A percentile compares a stretch with the other conserved stretches of the same genome.
These are phyloP conservation scores for Gymnopilus junonius DNA, from an alignment of 768 basidiomycete genomes.

Conservation along the genomic window DNA sequence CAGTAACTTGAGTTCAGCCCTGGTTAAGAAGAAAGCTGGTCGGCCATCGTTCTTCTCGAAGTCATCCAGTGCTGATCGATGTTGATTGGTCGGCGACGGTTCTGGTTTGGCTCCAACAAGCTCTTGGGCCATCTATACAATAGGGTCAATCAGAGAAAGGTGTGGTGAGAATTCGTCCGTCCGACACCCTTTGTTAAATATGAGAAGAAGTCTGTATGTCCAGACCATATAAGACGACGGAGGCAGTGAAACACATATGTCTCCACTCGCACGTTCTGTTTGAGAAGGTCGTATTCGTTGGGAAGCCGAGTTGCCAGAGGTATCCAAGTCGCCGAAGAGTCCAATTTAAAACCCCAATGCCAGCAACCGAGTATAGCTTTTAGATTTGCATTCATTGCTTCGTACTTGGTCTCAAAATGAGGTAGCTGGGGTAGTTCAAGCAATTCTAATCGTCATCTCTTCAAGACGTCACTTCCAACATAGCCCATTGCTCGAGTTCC, in stretches of 20 bases:
- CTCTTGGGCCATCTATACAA: conserved; percentile 1
- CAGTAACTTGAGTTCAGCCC: conserved; percentile 22
- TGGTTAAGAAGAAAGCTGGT: conserved; percentile 19
- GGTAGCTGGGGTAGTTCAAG: no score
- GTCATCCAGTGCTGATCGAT: conserved; percentile 17
- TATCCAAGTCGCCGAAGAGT: no score
- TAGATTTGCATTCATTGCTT: no score
- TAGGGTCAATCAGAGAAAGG: background rate
- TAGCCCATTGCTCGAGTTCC: no score
- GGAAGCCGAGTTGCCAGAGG: no score
- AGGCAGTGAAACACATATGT: background rate
- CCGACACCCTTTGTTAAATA: background rate
- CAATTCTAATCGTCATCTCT: no score
- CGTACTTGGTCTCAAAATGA: no score
- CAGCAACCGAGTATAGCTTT: no score
- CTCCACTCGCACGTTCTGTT: background rate
- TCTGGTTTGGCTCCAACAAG: background rate
- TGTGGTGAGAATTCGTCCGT: background rate
- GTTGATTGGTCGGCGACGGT: conserved; percentile 4
- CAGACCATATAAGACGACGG: background rate
- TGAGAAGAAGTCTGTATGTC: background rate
- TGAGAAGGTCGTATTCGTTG: no score
- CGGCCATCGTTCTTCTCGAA: conserved; percentile 19
- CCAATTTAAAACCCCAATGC: no score
- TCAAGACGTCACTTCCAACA: no score